A percentile compares a stretch with the other conserved stretches of the same genome.
Evolutionary conservation across 768 basidiomycete species (phyloP).

Genomic region (Suillus paluster): DNA sequence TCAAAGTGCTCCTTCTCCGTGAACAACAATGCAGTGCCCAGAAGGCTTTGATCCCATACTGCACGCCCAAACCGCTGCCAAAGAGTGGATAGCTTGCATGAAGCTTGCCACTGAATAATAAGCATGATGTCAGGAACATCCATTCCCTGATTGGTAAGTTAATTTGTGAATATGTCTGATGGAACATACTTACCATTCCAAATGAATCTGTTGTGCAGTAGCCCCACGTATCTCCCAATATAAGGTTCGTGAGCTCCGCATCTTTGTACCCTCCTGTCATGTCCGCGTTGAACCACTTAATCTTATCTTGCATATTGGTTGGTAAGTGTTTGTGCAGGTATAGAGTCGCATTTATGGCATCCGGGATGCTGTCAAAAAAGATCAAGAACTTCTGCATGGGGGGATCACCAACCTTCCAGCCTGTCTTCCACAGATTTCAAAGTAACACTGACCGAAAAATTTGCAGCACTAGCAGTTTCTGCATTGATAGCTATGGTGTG

Average conservation of each 20-base stretch:
- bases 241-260: conserved; percentile 13
- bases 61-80: conserved; percentile 41
- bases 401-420: neutral
- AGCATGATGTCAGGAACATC: conserved; percentile 36
- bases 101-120: conserved; percentile 39
- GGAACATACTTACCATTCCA: too few relatives aligned
- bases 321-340: conserved; percentile 22
- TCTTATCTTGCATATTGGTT: conserved; percentile 10
- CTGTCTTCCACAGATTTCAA: neutral
- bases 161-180: too few relatives aligned
- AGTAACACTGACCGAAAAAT: conserved; percentile 18
- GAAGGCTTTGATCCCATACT: conserved; percentile 15
- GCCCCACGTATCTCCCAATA: conserved; percentile 24
- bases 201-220: conserved; percentile 37
- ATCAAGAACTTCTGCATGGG: conserved; percentile 18
- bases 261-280: conserved; percentile 28
- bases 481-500: conserved; percentile 20
- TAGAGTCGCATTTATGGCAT: conserved; percentile 4
- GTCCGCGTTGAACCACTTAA: conserved; percentile 32
- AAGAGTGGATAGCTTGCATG: conserved; percentile 27
- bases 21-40: conserved; percentile 29
- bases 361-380: conserved; percentile 19
- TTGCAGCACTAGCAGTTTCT: conserved; percentile 18
- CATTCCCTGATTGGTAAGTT: too few relatives aligned
- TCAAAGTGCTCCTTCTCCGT: conserved; percentile 34